Conservation (phyloP, 768 basidiomycete species). For the Tylopilus felleus region DNA sequence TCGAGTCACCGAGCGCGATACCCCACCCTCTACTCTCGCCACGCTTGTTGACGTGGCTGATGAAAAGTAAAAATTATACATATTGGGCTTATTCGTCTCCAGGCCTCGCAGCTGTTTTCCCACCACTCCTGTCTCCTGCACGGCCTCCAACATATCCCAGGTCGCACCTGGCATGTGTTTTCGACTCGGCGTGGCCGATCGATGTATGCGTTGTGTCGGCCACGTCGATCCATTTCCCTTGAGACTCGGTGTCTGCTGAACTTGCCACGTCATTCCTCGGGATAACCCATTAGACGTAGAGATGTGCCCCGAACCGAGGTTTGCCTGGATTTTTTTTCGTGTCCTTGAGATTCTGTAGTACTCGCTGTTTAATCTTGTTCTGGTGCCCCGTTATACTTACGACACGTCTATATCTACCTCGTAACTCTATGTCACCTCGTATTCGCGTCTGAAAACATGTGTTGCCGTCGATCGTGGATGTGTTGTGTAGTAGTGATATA, state of each 20-base stretch:
- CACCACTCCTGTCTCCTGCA: slow-evolving; percentile 13
- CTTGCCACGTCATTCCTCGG: slow-evolving; percentile 9
- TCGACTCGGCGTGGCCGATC: slow-evolving; percentile 10
- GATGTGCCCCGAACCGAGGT: slow-evolving; percentile 9
- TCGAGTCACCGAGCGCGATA: slow-evolving; percentile 12
- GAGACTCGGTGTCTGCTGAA: slow-evolving; percentile 5
- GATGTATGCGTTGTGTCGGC: not conserved
- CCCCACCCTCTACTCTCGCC: not conserved
- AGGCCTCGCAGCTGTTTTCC: slow-evolving; percentile 4
- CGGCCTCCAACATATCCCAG: slow-evolving; percentile 35
- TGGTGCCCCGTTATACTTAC: slow-evolving; percentile 15
- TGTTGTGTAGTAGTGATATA: not conserved
- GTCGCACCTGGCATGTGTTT: slow-evolving; percentile 15
- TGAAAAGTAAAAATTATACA: slow-evolving; percentile 37
- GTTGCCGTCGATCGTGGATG: not conserved
- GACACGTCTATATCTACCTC: slow-evolving; percentile 21
- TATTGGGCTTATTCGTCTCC: slow-evolving; percentile 29
- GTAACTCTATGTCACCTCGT: slow-evolving; percentile 22
- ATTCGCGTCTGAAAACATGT: slow-evolving; percentile 5
- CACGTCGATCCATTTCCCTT: slow-evolving; percentile 1
- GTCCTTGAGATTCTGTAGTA: not conserved
- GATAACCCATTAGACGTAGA: slow-evolving; percentile 19
- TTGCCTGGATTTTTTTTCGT: not conserved
- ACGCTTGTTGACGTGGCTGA: not conserved
- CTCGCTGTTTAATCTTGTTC: slow-evolving; percentile 23